Percentiles rank a stretch among this genome's conserved stretches.
Evolutionary conservation across 371 early-diverging fungal genomes (phyloP).

Genomic region (Coemansia sp.): DNA sequence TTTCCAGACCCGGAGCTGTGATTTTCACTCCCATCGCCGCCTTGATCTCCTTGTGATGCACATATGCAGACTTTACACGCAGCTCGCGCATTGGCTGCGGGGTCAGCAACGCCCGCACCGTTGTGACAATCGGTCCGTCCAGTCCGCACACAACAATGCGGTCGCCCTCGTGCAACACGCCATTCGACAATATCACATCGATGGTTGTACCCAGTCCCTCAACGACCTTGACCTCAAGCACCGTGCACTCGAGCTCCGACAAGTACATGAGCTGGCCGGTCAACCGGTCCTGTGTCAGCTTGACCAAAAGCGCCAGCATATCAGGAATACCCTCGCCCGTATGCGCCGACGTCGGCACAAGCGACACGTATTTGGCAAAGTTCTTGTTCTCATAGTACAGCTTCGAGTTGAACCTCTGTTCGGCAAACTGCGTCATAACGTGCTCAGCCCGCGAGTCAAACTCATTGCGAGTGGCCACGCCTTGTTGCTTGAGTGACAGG

Average conservation of each 20-base stretch:
- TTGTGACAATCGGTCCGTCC: constrained; percentile 96
- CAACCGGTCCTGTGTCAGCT: constrained; percentile 96
- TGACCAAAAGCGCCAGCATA: constrained; percentile 89
- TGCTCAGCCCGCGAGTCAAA: constrained; percentile 85
- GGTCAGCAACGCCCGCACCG: constrained; percentile 92
- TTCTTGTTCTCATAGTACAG: constrained; percentile 97
- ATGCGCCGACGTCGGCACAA: constrained; percentile 99
- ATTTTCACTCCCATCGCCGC: constrained; percentile 99
- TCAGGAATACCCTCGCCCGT: constrained; percentile 99
- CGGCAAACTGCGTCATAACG: constrained; percentile 90
- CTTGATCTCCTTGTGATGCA: constrained; percentile 96
- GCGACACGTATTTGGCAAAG: constrained; percentile 91
- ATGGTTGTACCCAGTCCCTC: constrained; percentile 99
- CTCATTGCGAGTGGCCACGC: constrained; percentile 75
- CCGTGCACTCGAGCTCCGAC: constrained; percentile 97
- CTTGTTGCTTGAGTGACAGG: constrained; percentile 80
- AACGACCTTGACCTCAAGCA: constrained; percentile 99
- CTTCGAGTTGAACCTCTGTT: constrained; percentile 95
- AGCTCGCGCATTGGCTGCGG: constrained; percentile 99
- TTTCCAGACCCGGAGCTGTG: constrained; percentile 93
- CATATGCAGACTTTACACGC: constrained; percentile 95
- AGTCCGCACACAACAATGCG: constrained; percentile 96
- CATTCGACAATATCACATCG: constrained; percentile 98
- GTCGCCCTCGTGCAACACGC: constrained; percentile 97
- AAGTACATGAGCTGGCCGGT: constrained; percentile 94